phyloP scores from a whole-genome alignment of 345 rosid species.

The Salix arbutifolia region DNA sequence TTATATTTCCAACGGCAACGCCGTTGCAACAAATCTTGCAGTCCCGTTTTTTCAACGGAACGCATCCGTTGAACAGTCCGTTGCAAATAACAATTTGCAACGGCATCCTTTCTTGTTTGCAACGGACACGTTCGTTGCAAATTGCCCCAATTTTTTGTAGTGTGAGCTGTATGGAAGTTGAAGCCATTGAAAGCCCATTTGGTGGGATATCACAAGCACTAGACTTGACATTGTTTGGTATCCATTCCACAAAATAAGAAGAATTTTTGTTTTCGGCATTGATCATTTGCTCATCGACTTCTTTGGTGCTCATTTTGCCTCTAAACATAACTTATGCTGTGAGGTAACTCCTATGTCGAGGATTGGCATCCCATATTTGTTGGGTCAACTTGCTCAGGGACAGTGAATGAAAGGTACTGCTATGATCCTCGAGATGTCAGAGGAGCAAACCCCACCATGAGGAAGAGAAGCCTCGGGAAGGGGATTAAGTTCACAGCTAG shows the following conservation, averaged over 20 bases:
- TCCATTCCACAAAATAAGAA: slow-evolving; percentile 22
- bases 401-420: slow-evolving; percentile 26
- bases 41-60: no score
- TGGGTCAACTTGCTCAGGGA: slow-evolving; percentile 14
- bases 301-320: slow-evolving; percentile 47
- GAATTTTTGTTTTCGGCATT: slow-evolving; percentile 30
- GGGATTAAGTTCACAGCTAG: slow-evolving; percentile 25
- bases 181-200: slow-evolving; percentile 23
- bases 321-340: slow-evolving; percentile 22
- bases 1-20: no score
- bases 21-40: no score
- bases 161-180: slow-evolving; percentile 20
- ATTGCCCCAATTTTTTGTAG: no score
- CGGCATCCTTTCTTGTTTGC: no score
- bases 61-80: no score
- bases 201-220: slow-evolving; percentile 33
- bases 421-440: slow-evolving; percentile 40
- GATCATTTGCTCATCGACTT: slow-evolving; percentile 29
- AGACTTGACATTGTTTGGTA: slow-evolving; percentile 28
- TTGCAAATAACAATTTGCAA: no score
- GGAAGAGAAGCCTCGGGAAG: slow-evolving; percentile 27
- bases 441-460: slow-evolving; percentile 35
- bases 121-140: no score
- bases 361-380: slow-evolving; percentile 22
- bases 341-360: slow-evolving; percentile 16